Conservation (phyloP, 306 rosid genomes). For the Fragaria ananassa region DNA sequence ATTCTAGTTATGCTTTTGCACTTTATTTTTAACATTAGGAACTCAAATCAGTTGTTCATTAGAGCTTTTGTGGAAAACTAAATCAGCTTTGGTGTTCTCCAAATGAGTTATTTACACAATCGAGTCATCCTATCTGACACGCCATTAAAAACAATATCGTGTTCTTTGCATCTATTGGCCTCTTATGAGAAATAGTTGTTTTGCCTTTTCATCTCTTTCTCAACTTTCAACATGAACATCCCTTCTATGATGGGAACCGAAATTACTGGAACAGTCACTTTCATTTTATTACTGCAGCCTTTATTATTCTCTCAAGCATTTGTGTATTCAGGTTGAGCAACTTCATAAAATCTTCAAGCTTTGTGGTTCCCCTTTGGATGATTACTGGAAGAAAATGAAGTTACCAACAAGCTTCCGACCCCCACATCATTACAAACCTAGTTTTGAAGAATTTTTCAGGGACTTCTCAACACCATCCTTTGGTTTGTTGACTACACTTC, state of each 20-base stretch:
- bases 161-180: background rate
- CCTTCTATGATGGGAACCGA: background rate
- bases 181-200: background rate
- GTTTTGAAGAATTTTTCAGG: constrained; percentile 37
- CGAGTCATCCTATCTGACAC: background rate
- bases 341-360: constrained; percentile 81
- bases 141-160: background rate
- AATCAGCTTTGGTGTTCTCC: background rate
- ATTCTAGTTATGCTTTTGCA: background rate
- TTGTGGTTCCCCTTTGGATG: constrained; percentile 70
- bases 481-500: constrained; percentile 42
- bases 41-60: background rate
- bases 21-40: background rate
- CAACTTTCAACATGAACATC: background rate
- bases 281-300: background rate
- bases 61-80: background rate
- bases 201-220: background rate
- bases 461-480: constrained; percentile 38
- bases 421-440: constrained; percentile 33
- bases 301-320: background rate
- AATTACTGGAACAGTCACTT: background rate
- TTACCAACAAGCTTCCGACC: constrained; percentile 53
- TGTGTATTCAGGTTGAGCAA: constrained; percentile 62
- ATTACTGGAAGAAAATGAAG: constrained; percentile 58
- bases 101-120: background rate